These are phyloP conservation scores for Plasmopara muralis DNA, from an alignment of 352 stramenopile genomes.

Conservation along the genomic window DNA sequence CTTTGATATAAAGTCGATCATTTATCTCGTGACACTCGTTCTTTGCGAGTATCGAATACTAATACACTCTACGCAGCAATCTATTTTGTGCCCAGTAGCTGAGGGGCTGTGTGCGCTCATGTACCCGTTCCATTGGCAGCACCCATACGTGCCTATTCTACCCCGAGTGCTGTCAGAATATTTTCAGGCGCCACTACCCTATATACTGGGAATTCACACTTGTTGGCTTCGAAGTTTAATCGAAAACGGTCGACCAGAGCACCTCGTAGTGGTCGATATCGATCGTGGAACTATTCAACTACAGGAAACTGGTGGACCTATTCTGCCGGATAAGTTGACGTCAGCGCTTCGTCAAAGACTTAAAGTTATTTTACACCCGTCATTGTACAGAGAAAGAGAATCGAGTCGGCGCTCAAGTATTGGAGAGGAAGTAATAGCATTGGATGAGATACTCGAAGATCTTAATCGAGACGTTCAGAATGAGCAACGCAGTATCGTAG, in stretches of 20 bases:
- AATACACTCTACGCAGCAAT: conserved; percentile 70
- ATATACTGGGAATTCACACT: conserved; percentile 75
- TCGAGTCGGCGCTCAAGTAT: conserved; percentile 4
- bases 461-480: conserved; percentile 5
- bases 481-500: conserved; percentile 11
- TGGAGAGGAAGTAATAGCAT: conserved; percentile 1
- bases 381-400: conserved; percentile 21
- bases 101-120: conserved; percentile 73
- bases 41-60: conserved; percentile 78
- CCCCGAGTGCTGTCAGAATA: conserved; percentile 79
- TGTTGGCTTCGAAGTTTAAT: conserved; percentile 60
- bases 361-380: conserved; percentile 44
- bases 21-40: conserved; percentile 58
- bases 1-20: conserved; percentile 68
- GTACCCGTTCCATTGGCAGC: conserved; percentile 83
- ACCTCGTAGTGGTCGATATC: conserved; percentile 78
- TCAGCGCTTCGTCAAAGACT: conserved; percentile 41
- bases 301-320: conserved; percentile 42
- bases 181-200: conserved; percentile 72
- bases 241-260: conserved; percentile 62
- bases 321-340: conserved; percentile 50
- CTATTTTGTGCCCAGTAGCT: conserved; percentile 61
- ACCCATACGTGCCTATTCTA: conserved; percentile 79
- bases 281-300: conserved; percentile 61
- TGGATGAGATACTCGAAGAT: conserved; percentile 3